phyloP scores from a whole-genome alignment of 1,284 basidiomycete genomes.

The Cutaneotrichosporon dermatis region DNA sequence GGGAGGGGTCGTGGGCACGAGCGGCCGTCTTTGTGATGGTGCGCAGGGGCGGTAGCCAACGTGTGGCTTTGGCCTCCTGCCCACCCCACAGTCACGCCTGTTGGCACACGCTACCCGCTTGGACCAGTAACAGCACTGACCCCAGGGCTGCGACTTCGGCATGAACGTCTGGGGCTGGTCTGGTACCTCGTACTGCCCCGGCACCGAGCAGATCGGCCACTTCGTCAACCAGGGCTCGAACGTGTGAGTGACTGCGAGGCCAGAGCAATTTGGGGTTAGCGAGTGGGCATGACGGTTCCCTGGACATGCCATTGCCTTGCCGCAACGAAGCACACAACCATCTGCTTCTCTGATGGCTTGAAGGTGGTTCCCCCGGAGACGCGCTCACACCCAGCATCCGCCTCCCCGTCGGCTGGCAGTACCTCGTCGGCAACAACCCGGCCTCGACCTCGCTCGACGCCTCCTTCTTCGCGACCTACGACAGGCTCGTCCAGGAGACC shows the following conservation, averaged over 20 bases:
- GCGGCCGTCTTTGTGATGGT: no score
- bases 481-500: slow-evolving; percentile 52
- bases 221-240: slow-evolving; percentile 49
- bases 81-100: no score
- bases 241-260: slow-evolving; percentile 18
- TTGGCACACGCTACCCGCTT: no score
- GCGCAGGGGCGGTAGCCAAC: no score
- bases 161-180: slow-evolving; percentile 27
- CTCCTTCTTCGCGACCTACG: slow-evolving; percentile 53
- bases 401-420: slow-evolving; percentile 57
- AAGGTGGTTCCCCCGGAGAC: no score
- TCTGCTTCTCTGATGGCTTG: no score
- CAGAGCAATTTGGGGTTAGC: no score
- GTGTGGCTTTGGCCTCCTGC: no score
- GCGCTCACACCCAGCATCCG: slow-evolving; percentile 32
- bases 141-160: slow-evolving; percentile 40
- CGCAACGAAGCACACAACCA: no score
- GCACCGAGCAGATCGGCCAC: slow-evolving; percentile 57
- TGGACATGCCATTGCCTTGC: no score
- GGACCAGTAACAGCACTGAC: not conserved
- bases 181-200: slow-evolving; percentile 44
- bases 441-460: slow-evolving; percentile 46
- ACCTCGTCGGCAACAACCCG: slow-evolving; percentile 53
- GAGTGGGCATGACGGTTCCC: no score
- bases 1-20: no score